These are phyloP conservation scores for Ogataea trehaloabstinens DNA, from an alignment of 805 yeast species.

Conservation along the genomic window DNA sequence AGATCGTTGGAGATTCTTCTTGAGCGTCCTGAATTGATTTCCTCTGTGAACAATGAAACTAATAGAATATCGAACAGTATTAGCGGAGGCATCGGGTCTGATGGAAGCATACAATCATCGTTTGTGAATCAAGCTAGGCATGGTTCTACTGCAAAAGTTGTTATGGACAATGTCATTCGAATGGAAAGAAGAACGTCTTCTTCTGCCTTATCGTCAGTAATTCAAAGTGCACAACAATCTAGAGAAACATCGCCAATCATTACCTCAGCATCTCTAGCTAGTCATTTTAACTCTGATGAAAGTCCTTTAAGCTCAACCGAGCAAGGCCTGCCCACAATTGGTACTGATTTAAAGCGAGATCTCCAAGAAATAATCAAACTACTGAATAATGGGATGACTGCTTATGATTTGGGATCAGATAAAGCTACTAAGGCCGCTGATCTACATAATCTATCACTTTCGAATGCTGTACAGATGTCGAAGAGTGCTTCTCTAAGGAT, in stretches of 20 bases:
- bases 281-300: neutral
- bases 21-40: slow-evolving; percentile 50
- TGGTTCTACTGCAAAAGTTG: slow-evolving; percentile 15
- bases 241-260: slow-evolving; percentile 2
- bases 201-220: slow-evolving; percentile 45
- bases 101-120: neutral
- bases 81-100: neutral
- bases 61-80: neutral
- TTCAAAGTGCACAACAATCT: slow-evolving; percentile 32
- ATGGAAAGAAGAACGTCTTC: slow-evolving; percentile 44
- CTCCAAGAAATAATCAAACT: slow-evolving; percentile 48
- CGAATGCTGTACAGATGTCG: slow-evolving; percentile 35
- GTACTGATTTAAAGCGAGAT: slow-evolving; percentile 36
- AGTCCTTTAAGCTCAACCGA: slow-evolving; percentile 5
- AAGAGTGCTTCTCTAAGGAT: slow-evolving; percentile 43
- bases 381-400: slow-evolving; percentile 37
- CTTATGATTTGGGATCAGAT: slow-evolving; percentile 22
- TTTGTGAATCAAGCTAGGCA: slow-evolving; percentile 10
- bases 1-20: slow-evolving; percentile 72
- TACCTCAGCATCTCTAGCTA: neutral
- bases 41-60: slow-evolving; percentile 14
- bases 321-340: slow-evolving; percentile 9
- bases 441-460: slow-evolving; percentile 56
- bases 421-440: slow-evolving; percentile 42
- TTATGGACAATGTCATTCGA: slow-evolving; percentile 27